phyloP scores from a whole-genome alignment of 805 yeast genomes.

The Grigorovia humatica region DNA sequence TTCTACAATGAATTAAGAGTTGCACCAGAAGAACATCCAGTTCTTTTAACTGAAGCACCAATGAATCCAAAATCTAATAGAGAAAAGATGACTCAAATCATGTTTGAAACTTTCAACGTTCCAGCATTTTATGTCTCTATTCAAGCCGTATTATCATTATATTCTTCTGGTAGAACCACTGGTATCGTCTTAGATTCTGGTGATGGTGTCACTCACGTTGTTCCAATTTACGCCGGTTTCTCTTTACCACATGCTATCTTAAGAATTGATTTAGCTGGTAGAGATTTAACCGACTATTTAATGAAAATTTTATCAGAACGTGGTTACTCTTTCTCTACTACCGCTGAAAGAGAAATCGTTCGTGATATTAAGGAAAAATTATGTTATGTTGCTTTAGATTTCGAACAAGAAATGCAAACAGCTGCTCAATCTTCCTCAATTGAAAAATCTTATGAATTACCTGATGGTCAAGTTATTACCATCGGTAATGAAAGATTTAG shows the following conservation, averaged over 20 bases:
- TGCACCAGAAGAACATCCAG: constrained; percentile 99
- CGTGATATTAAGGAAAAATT: constrained; percentile 90
- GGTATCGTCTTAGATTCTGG: constrained; percentile 99
- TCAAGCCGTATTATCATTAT: constrained; percentile 96
- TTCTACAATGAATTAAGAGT: constrained; percentile 99
- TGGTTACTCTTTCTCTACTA: constrained; percentile 97
- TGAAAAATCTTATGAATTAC: constrained; percentile 98
- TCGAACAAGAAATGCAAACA: constrained; percentile 98
- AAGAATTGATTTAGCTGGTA: constrained; percentile 98
- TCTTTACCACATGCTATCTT: constrained; percentile 96
- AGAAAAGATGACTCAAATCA: constrained; percentile 99
- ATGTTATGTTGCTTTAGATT: constrained; percentile 98
- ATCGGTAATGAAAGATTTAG: constrained; percentile 99
- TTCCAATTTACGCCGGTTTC: constrained; percentile 99
- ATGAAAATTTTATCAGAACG: constrained; percentile 98
- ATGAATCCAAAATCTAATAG: constrained; percentile 99
- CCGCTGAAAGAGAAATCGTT: constrained; percentile 97
- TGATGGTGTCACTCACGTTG: constrained; percentile 99
- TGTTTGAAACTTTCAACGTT: constrained; percentile 98
- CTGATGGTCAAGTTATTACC: constrained; percentile 99
- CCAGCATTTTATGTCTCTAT: constrained; percentile 99
- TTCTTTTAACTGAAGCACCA: constrained; percentile 98
- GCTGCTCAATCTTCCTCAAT: constrained; percentile 96
- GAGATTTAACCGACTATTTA: constrained; percentile 98
- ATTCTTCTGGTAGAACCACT: constrained; percentile 99